These are phyloP conservation scores for Penicillium sp. DNA, from an alignment of 2,329 filamentous ascomycete species.

Conservation along the genomic window DNA sequence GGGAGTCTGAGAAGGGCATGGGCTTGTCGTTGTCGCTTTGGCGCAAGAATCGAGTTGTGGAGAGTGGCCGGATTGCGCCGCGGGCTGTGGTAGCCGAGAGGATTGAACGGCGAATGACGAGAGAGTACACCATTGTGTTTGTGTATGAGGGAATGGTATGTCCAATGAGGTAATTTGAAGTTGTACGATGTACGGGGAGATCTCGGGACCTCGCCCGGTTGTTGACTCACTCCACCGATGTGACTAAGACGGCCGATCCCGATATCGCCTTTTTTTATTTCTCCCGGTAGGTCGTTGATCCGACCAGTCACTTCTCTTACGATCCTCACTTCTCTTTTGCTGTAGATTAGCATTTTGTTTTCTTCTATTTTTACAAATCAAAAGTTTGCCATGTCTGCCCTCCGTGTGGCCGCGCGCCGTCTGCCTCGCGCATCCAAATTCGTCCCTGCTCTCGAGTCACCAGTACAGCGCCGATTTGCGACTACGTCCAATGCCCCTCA, in stretches of 20 bases:
- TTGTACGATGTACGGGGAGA: not conserved
- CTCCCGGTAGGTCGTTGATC: conserved; percentile 7
- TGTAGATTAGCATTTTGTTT: not conserved
- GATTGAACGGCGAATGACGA: conserved; percentile 36
- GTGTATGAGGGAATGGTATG: conserved; percentile 7
- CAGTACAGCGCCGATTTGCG: conserved; percentile 34
- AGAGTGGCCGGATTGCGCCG: conserved; percentile 24
- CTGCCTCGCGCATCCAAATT: conserved; percentile 32
- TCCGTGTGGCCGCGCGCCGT: conserved; percentile 37
- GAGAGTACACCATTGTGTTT: conserved; percentile 21
- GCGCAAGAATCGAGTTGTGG: conserved; percentile 25
- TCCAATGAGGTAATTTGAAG: conserved; percentile 19
- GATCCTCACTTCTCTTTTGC: not conserved
- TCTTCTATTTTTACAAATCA: not conserved
- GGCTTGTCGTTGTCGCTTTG: conserved; percentile 27
- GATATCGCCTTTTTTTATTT: conserved; percentile 31
- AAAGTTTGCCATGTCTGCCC: conserved; percentile 28
- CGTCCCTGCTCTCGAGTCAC: conserved; percentile 33
- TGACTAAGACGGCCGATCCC: conserved; percentile 22
- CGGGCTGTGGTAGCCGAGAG: conserved; percentile 42
- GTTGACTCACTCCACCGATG: conserved; percentile 8
- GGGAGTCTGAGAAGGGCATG: conserved; percentile 45
- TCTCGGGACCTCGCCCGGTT: not conserved
- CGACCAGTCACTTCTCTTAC: not conserved
- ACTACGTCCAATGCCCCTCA: conserved; percentile 31